Evolutionary conservation across 2,329 filamentous ascomycete genomes (phyloP), one percentile per base, ranked within the genome.

Genomic region (Botryotinia globosa): DNA sequence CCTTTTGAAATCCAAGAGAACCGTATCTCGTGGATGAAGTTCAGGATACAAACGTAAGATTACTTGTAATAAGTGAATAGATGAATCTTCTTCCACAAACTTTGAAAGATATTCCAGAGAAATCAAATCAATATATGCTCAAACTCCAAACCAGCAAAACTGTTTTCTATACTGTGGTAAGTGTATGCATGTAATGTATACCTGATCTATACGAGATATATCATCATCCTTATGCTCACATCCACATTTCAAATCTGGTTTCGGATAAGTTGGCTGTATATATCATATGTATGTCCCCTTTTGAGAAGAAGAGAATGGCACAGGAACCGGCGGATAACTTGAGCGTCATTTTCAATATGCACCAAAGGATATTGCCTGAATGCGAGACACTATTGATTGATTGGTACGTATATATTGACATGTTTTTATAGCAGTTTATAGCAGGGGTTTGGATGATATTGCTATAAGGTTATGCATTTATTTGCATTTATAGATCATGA

Each of bases 291-390:
- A 29, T 54, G n/a, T 18, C 9, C 6, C n/a, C n/a, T 18, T 32
- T 29, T 56, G n/a, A 18, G 45, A 16, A 65, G 25, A 29, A 29
- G 3, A 44, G 58, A 69, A 58, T 34, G 18, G 56, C 18, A 42
- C 18, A 7, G 18, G n/a, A 44, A 44, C n/a, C 10, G n/a, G 51
- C 44, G 51, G 37, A 69, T 59, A 59, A 12, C 16, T 56, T 69
- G 51, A 59, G 12, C 37, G 51, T 69, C 66, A 69, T 69, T 32
- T 25, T n/a, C 32, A 59, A 32, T 16, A 34, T 44, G 4, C 34
- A 32, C 34, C 10, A 58, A 59, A 69, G 51, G 66, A 59, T 44
- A 18, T 69, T 59, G 66, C 37, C 66, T 69, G 51, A 5, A 59
- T 59, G n/a, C 5, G 34, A 56, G n/a, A 18, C 14, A 29, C 45